A percentile compares a stretch with the other conserved stretches of the same genome.
Evolutionary conservation across 495 filamentous ascomycete genomes (phyloP).

Genomic region (Neurospora sp.): DNA sequence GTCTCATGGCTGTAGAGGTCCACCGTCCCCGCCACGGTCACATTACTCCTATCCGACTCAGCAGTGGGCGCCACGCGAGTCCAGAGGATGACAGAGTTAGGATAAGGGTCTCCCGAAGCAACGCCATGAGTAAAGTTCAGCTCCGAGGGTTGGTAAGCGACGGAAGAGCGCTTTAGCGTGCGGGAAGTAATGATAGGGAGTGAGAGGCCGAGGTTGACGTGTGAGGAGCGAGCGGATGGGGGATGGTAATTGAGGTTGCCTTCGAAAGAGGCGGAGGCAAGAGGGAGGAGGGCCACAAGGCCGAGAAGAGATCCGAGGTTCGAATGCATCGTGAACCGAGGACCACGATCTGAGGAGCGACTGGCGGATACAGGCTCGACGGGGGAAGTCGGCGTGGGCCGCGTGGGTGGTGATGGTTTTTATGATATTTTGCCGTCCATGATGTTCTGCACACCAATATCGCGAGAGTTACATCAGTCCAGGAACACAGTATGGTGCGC

Average conservation of each 20-base stretch:
- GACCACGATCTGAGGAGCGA: background rate
- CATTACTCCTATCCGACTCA: conserved; percentile 43
- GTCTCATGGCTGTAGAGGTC: conserved; percentile 48
- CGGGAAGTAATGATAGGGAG: conserved; percentile 31
- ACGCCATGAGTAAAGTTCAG: conserved; percentile 28
- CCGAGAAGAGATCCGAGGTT: background rate
- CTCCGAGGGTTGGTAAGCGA: conserved; percentile 38
- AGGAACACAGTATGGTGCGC: background rate
- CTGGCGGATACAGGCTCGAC: background rate
- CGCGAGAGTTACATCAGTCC: background rate
- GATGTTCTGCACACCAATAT: background rate
- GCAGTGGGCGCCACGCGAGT: conserved; percentile 44
- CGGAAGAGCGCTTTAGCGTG: conserved; percentile 39
- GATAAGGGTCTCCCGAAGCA: conserved; percentile 54
- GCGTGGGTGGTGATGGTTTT: background rate
- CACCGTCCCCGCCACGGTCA: conserved; percentile 43
- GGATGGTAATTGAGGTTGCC: conserved; percentile 50
- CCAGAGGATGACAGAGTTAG: conserved; percentile 54
- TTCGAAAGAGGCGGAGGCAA: conserved; percentile 12
- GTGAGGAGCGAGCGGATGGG: conserved; percentile 46
- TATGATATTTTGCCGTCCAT: background rate
- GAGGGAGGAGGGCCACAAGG: background rate
- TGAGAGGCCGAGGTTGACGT: conserved; percentile 40
- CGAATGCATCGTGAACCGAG: background rate
- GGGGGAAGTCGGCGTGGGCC: background rate